Conservation (phyloP, 441 rosid genomes). For the Gossypium lobatum region DNA sequence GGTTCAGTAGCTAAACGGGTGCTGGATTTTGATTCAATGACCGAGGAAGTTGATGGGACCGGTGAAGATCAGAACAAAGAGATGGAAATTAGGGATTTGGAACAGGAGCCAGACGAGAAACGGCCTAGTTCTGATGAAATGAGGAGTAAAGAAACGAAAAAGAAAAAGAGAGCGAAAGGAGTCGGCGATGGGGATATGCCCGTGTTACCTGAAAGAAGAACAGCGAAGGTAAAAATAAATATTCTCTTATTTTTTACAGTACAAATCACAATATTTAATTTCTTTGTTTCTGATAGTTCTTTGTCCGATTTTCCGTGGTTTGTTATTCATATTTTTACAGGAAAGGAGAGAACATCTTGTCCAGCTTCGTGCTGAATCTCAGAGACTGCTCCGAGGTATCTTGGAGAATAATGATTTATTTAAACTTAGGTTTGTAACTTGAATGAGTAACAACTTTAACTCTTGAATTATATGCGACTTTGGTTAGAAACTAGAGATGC, state of each 20-base stretch:
- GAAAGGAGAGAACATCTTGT: conserved; percentile 57
- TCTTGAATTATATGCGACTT: conserved; percentile 1
- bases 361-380: conserved; percentile 75
- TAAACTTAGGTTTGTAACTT: background rate
- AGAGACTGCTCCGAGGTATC: conserved; percentile 83
- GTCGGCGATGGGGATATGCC: conserved; percentile 32
- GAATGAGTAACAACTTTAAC: background rate
- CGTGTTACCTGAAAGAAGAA: conserved; percentile 39
- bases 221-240: conserved; percentile 38
- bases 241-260: background rate
- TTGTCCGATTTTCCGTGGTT: background rate
- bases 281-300: conserved; percentile 10
- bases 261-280: background rate
- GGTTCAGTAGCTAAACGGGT: conserved; percentile 39
- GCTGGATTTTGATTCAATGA: conserved; percentile 37
- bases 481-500: conserved; percentile 72
- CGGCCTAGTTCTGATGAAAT: conserved; percentile 10
- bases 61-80: background rate
- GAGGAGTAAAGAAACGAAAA: conserved; percentile 20
- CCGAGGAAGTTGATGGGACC: conserved; percentile 28
- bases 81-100: conserved; percentile 20
- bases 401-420: background rate
- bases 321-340: conserved; percentile 22
- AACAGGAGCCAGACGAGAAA: conserved; percentile 15
- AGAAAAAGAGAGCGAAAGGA: conserved; percentile 36